These are phyloP conservation scores for Dactylella cylindrospora DNA, from an alignment of 2,329 filamentous ascomycete genomes.

Conservation along the genomic window DNA sequence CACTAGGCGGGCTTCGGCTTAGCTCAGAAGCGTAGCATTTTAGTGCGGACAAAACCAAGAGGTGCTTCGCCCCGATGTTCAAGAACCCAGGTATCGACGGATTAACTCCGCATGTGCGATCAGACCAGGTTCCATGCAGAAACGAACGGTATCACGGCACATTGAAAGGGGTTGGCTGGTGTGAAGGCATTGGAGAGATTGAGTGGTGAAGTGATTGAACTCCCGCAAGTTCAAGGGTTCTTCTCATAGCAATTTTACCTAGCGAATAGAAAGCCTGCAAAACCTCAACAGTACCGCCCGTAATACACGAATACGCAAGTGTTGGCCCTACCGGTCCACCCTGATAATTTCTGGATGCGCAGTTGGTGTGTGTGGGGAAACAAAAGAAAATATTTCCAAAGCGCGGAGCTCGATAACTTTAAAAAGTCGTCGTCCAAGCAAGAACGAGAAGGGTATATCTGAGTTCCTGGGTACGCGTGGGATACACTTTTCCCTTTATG, in stretches of 20 bases:
- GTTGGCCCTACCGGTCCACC: background rate
- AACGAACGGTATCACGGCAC: slow-evolving; percentile 37
- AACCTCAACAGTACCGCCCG: background rate
- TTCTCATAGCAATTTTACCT: slow-evolving; percentile 1
- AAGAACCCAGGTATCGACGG: slow-evolving; percentile 25
- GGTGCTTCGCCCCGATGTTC: slow-evolving; percentile 28
- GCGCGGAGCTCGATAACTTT: slow-evolving; percentile 45
- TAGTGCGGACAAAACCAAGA: background rate
- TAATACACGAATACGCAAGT: slow-evolving; percentile 2
- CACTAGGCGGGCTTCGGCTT: slow-evolving; percentile 17
- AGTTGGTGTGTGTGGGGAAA: slow-evolving; percentile 31
- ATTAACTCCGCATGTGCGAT: slow-evolving; percentile 40
- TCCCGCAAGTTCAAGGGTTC: slow-evolving; percentile 5
- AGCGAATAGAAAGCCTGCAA: slow-evolving; percentile 16
- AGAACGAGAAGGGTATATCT: slow-evolving; percentile 28
- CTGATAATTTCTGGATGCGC: background rate
- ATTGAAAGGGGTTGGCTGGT: too few species aligned
- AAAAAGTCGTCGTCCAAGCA: slow-evolving; percentile 42
- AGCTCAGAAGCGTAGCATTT: slow-evolving; percentile 25
- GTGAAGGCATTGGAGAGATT: too few species aligned
- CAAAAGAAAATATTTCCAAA: slow-evolving; percentile 43
- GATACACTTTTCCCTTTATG: slow-evolving; percentile 35
- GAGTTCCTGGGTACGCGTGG: slow-evolving; percentile 31
- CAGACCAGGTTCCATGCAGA: slow-evolving; percentile 24
- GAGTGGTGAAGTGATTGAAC: too few species aligned